A percentile compares a stretch with the other conserved stretches of the same genome.
phyloP scores from a whole-genome alignment of 2,329 filamentous ascomycete species.

The Davidsoniella virescens region DNA sequence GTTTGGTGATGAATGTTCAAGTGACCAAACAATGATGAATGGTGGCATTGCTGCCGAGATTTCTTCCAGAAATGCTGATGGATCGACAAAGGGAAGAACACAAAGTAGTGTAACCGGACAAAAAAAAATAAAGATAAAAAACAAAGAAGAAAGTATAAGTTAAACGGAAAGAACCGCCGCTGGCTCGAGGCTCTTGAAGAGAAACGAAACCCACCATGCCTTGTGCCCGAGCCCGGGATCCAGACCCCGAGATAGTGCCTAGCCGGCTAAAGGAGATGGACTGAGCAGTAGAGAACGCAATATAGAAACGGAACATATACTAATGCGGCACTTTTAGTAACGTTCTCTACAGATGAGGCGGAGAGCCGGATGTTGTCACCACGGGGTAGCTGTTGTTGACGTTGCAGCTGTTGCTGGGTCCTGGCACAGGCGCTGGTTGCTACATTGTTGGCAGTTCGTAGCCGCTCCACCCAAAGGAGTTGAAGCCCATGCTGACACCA shows the following conservation, averaged over 20 bases:
- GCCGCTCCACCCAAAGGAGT: slow-evolving; percentile 46
- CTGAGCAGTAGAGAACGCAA: background rate
- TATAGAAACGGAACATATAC: background rate
- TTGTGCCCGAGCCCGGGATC: background rate
- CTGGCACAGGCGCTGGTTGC: slow-evolving; percentile 39
- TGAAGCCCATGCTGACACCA: slow-evolving; percentile 35
- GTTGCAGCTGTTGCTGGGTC: slow-evolving; percentile 17
- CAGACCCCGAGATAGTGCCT: background rate
- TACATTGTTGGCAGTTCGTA: slow-evolving; percentile 79
- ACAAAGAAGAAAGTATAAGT: slow-evolving; percentile 1
- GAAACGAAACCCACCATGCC: background rate
- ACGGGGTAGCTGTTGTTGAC: slow-evolving; percentile 24
- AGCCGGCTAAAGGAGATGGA: background rate
- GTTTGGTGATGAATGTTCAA: slow-evolving; percentile 8
- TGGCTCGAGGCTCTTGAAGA: background rate
- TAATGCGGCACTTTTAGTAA: too few species aligned
- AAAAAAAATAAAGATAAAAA: slow-evolving; percentile 1
- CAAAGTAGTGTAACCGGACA: slow-evolving; percentile 2
- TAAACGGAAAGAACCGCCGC: too few species aligned
- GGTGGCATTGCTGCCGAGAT: slow-evolving; percentile 13
- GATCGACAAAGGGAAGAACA: background rate
- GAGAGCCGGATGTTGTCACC: slow-evolving; percentile 23
- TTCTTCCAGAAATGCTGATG: slow-evolving; percentile 10
- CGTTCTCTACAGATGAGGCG: too few species aligned
- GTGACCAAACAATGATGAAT: slow-evolving; percentile 1